Evolutionary conservation across 2,329 filamentous ascomycete genomes (phyloP).

Genomic region (Cadophora luteo-olivacea): DNA sequence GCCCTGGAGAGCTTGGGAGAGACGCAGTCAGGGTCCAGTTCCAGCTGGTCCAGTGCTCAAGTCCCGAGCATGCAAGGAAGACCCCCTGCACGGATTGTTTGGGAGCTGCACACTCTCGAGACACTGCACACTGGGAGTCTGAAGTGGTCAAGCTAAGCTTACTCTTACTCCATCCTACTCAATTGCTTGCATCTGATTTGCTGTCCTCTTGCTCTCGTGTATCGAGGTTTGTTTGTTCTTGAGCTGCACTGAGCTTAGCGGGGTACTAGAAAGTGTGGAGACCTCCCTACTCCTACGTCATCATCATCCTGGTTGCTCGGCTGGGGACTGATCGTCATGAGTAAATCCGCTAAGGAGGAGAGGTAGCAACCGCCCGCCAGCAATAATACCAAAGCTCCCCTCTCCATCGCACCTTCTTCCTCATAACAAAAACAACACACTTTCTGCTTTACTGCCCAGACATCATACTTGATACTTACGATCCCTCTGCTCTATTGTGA

Average conservation of each 20-base stretch:
- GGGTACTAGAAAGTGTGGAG: background rate
- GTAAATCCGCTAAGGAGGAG: constrained; percentile 17
- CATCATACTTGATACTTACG: constrained; percentile 1
- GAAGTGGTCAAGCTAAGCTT: background rate
- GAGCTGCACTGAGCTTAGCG: constrained; percentile 8
- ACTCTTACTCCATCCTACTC: background rate
- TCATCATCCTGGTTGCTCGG: constrained; percentile 4
- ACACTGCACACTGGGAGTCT: too few relatives aligned
- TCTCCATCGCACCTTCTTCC: background rate
- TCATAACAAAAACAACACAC: constrained; percentile 20
- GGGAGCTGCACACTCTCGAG: background rate
- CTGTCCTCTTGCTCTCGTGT: background rate
- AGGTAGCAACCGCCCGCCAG: background rate
- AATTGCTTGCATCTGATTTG: background rate
- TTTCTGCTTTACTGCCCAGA: background rate
- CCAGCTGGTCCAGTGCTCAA: background rate
- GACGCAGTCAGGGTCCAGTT: background rate
- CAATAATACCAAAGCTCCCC: constrained; percentile 10
- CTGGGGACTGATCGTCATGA: constrained; percentile 24
- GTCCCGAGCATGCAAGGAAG: constrained; percentile 7
- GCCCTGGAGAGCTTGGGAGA: too few relatives aligned
- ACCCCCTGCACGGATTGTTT: background rate
- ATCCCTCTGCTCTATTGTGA: constrained; percentile 2
- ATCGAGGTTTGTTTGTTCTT: background rate
- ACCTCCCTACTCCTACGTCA: constrained; percentile 5